Evolutionary conservation across 305 asterid genomes (phyloP), one percentile per base, ranked within the genome.

Genomic region (Withania somnifera): DNA sequence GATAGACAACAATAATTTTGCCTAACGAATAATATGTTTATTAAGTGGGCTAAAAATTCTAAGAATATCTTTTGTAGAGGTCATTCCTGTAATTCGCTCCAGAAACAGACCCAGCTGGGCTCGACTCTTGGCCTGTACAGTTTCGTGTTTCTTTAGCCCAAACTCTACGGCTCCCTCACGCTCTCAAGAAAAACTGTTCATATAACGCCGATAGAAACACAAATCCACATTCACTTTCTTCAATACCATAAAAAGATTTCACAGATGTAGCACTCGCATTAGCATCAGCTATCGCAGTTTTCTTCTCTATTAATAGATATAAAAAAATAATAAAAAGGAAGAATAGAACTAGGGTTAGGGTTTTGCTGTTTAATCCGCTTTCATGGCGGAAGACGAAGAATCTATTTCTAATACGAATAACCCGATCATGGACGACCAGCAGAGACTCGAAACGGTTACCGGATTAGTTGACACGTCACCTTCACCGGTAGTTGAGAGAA

Each of bases 301-400:
- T 50, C 28, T 75, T 75, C 61, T 75, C 15, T 28, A 17, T 75
- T 71, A 14, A 7, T 60, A n/a, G n/a, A n/a, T 15, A 15, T 30
- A 30, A 30, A 30, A 30, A 36, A 36, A 64, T 7, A 73, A 3
- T 24, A 14, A 45, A 45, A 7, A 57, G 15, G 17, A 57, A 26
- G 24, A 7, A 20, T 14, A 32, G 14, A 54, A 32, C 10, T 82
- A 82, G 81, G 80, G 84, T 73, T 82, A 69, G 84, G 84, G 84
- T 82, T 82, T 82, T 42, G 75, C 57, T 47, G 26, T 68, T 36
- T 75, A 82, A 82, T 68, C 60, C 77, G 30, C 75, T 80, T 13
- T 42, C 54, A 81, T 82, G 84, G 81, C 69, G 69, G 84, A 82
- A 50, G 81, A 75, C 51, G 81, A 82, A 57, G 81, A 69, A n/a